A percentile compares a stretch with the other conserved stretches of the same genome.
phyloP scores from a whole-genome alignment of 306 rosid genomes.

The Casuarina equisetifolia region DNA sequence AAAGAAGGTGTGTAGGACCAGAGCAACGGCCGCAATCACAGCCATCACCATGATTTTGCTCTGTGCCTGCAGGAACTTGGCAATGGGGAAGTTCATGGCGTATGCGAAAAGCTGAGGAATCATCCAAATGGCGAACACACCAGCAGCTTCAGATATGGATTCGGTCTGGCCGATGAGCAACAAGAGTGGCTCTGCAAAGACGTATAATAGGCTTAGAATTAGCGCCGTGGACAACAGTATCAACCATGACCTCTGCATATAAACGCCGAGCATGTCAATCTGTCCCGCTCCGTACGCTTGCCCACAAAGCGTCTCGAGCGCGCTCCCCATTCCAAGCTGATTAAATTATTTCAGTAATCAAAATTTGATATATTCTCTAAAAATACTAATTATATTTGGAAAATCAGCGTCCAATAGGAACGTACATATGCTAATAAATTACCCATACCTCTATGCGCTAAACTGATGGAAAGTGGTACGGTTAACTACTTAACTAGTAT shows the following conservation, averaged over 20 bases:
- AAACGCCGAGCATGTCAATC: conserved; percentile 71
- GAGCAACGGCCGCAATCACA: conserved; percentile 50
- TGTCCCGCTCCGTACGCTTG: conserved; percentile 87
- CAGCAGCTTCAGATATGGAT: conserved; percentile 70
- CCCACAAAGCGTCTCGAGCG: conserved; percentile 86
- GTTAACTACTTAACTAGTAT: too few species aligned
- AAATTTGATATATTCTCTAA: too few species aligned
- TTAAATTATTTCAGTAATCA: neutral
- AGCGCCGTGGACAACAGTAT: conserved; percentile 52
- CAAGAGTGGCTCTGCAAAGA: conserved; percentile 56
- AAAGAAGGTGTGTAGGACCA: conserved; percentile 57
- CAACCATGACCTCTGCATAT: conserved; percentile 92
- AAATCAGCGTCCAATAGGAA: too few species aligned
- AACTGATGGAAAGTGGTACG: too few species aligned
- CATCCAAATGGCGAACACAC: conserved; percentile 72
- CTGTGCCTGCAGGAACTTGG: conserved; percentile 84
- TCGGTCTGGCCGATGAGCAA: conserved; percentile 61
- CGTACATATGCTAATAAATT: too few species aligned
- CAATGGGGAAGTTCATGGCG: conserved; percentile 67
- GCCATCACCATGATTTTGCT: conserved; percentile 94
- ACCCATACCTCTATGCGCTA: too few species aligned
- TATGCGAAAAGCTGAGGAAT: conserved; percentile 89
- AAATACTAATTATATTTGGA: too few species aligned
- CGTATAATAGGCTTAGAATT: conserved; percentile 41
- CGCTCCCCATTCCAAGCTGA: conserved; percentile 95